These are phyloP conservation scores for Calonectria hongkongensis DNA, from an alignment of 2,329 filamentous ascomycete species.

Conservation along the genomic window DNA sequence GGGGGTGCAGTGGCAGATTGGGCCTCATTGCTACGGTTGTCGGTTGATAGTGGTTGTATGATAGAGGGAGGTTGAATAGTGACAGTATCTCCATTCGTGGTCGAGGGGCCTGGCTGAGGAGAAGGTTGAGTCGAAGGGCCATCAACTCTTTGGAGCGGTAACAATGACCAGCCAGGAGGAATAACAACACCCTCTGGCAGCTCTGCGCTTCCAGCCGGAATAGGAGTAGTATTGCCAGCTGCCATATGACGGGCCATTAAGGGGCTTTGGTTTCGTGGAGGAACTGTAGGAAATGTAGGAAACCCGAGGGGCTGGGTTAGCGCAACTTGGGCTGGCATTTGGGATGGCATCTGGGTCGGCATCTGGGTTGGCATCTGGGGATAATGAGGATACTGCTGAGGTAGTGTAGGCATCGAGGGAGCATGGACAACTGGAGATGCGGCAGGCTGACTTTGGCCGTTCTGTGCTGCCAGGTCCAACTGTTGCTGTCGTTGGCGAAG, in stretches of 20 bases:
- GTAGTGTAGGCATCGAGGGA: slow-evolving; percentile 38
- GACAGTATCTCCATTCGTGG: slow-evolving; percentile 43
- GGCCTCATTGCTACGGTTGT: slow-evolving; percentile 43
- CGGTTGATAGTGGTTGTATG: slow-evolving; percentile 42
- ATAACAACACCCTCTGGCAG: slow-evolving; percentile 79
- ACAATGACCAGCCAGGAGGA: slow-evolving; percentile 78
- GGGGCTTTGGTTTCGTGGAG: slow-evolving; percentile 63
- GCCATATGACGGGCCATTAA: slow-evolving; percentile 69
- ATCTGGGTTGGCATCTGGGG: slow-evolving; percentile 44
- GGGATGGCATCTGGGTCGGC: slow-evolving; percentile 43
- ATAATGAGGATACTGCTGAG: slow-evolving; percentile 40
- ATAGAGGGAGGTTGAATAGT: slow-evolving; percentile 40
- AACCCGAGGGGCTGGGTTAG: slow-evolving; percentile 46
- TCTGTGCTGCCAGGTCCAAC: slow-evolving; percentile 53
- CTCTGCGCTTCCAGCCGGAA: slow-evolving; percentile 76
- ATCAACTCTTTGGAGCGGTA: slow-evolving; percentile 76
- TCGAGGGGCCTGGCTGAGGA: slow-evolving; percentile 49
- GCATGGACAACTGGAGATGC: slow-evolving; percentile 38
- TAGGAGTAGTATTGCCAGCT: slow-evolving; percentile 67
- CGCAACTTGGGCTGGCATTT: slow-evolving; percentile 44
- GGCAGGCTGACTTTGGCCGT: slow-evolving; percentile 41
- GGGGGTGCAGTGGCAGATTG: slow-evolving; percentile 32
- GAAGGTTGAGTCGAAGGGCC: slow-evolving; percentile 54
- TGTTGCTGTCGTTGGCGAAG: slow-evolving; percentile 73
- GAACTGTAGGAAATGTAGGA: slow-evolving; percentile 51